These are phyloP conservation scores for Phytopythium sindhum DNA, from an alignment of 352 stramenopile genomes.

Conservation along the genomic window DNA sequence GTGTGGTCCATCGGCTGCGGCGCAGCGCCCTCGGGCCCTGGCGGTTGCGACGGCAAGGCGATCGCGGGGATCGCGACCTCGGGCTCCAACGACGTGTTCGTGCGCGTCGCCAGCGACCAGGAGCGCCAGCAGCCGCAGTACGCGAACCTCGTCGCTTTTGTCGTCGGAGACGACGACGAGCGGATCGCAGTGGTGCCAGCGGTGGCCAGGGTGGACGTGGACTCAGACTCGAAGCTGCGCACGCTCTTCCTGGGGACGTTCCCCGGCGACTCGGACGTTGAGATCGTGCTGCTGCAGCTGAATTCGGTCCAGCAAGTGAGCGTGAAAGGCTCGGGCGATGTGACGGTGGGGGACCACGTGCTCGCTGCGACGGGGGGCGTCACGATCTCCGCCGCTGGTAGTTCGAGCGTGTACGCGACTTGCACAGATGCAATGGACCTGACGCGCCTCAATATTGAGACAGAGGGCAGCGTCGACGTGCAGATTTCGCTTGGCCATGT, in stretches of 20 bases:
- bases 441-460: background rate
- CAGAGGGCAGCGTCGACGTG: background rate
- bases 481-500: background rate
- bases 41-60: background rate
- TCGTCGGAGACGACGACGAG: background rate
- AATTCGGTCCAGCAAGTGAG: background rate
- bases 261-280: background rate
- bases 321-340: background rate
- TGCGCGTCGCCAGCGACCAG: background rate
- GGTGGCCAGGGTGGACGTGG: background rate
- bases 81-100: background rate
- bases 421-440: conserved; percentile 1
- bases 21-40: background rate
- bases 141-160: background rate
- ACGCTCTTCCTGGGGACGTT: background rate
- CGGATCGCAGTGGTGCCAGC: background rate
- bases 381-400: background rate
- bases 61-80: background rate
- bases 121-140: background rate
- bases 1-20: background rate
- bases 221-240: background rate
- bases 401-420: background rate
- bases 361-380: background rate
- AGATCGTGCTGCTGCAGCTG: background rate
- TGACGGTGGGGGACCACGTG: conserved; percentile 1